Conservation (phyloP, 805 yeast species). For the Ogataea minuta region DNA sequence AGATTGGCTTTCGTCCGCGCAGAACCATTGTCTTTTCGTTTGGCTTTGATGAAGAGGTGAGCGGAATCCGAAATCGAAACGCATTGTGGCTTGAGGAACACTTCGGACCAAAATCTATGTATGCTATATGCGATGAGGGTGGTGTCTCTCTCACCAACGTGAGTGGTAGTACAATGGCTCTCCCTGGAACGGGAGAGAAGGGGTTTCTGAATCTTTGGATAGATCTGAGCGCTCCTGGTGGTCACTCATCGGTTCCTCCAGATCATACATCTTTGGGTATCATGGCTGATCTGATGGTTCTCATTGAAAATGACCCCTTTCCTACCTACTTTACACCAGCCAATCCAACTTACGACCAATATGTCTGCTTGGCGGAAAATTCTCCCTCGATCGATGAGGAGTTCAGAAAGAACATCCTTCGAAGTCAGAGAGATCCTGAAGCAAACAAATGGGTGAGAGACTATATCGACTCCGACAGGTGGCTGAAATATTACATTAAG, state of each 20-base stretch:
- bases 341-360: constrained; percentile 58
- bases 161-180: constrained; percentile 50
- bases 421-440: constrained; percentile 35
- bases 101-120: constrained; percentile 58
- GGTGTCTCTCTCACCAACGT: constrained; percentile 36
- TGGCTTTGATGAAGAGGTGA: constrained; percentile 77
- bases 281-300: constrained; percentile 51
- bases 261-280: constrained; percentile 76
- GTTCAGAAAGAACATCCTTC: constrained; percentile 32
- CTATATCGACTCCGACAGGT: constrained; percentile 23
- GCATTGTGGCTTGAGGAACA: constrained; percentile 44
- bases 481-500: constrained; percentile 41
- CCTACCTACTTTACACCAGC: constrained; percentile 42
- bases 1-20: constrained; percentile 52
- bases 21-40: constrained; percentile 62
- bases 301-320: constrained; percentile 56
- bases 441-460: constrained; percentile 38
- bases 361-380: constrained; percentile 54
- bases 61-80: constrained; percentile 48
- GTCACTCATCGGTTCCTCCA: constrained; percentile 81
- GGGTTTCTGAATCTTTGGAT: constrained; percentile 48
- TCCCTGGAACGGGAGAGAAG: constrained; percentile 60
- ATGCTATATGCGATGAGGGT: constrained; percentile 73
- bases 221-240: constrained; percentile 62
- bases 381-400: constrained; percentile 30